phyloP scores from a whole-genome alignment of 164 flowering plant species.

The Chimonanthus praecox region DNA sequence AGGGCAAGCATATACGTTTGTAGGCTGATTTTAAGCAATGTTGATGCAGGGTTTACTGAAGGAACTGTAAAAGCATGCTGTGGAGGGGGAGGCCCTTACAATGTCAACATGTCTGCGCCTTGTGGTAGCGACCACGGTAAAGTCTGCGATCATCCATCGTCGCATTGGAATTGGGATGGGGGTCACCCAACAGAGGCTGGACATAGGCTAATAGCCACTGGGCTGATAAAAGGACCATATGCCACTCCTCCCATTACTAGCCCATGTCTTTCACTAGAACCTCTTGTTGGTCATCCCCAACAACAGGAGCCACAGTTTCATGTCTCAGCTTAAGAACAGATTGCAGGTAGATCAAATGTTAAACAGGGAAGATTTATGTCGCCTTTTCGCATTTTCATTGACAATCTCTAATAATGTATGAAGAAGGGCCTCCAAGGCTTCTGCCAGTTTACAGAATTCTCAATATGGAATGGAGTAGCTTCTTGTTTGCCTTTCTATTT shows the following conservation, averaged over 20 bases:
- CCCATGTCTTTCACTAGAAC: background rate
- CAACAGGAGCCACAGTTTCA: too few relatives aligned
- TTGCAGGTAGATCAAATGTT: too few relatives aligned
- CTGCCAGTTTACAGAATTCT: too few relatives aligned
- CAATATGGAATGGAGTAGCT: too few relatives aligned
- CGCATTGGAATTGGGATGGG: constrained; percentile 38
- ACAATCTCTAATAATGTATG: too few relatives aligned
- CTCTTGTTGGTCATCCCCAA: background rate
- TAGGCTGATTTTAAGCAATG: too few relatives aligned
- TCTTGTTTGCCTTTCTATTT: too few relatives aligned
- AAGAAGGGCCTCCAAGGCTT: too few relatives aligned
- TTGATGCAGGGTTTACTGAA: constrained; percentile 2
- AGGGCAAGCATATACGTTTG: too few relatives aligned
- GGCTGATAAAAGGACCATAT: constrained; percentile 19
- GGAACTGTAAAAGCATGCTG: constrained; percentile 25
- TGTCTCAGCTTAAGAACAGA: too few relatives aligned
- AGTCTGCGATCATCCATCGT: constrained; percentile 29
- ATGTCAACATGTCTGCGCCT: constrained; percentile 11
- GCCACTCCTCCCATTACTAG: constrained; percentile 10
- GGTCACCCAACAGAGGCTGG: constrained; percentile 33
- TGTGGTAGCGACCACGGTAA: constrained; percentile 19
- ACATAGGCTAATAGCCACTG: constrained; percentile 19
- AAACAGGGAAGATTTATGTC: too few relatives aligned
- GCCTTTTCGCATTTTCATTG: too few relatives aligned
- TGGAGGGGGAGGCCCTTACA: constrained; percentile 29